Base-by-base conservation (phyloP, 768 basidiomycete genomes). In the Boletus insuetus region DNA sequence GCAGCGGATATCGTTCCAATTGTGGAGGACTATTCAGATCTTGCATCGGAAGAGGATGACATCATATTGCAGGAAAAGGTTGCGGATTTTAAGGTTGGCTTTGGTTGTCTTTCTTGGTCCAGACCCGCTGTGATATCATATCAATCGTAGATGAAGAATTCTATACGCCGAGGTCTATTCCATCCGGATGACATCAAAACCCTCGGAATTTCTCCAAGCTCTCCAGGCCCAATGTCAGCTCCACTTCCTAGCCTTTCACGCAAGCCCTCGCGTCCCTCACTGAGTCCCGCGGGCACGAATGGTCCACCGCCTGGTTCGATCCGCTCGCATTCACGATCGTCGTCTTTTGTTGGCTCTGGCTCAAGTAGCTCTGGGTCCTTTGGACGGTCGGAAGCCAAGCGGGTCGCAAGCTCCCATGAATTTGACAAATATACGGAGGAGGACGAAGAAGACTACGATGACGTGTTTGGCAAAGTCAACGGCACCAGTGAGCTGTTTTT, bases 361-460 rank as follows among this genome's bases (percentile, higher is more conserved):
- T 69, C 74, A 16, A 74, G 71, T 40, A 72, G 62, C 20, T 73
- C 72, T 17, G 74, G 75, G 10, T 91, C 91, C 11, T 77, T 87
- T 57, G 89, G 90, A 17, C 78, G 82, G 11, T 77, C 83, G 4
- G 88, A 90, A 58, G 83, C 85, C 3, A 75, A 76, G 56, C 74
- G 81, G 55, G 58, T 80, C 35, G 70, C 77, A 48, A 82, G 77
- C 56, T 79, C 83, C 54, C 76, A 76, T 53, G 90, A 87, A 68
- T 86, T 96, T 58, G 82, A 81, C 20, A 94, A 93, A 68, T 97
- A 96, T 69, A 77, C 90, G 7, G 94, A 96, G 71, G 85, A 84
- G 10, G 91, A 97, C 26, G 90, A 84, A 5, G 87, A 98, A 64
- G 93, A 98, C 67, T 98, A 97, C 64, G 93, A 96, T 45, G 96